A percentile compares a stretch with the other conserved stretches of the same genome.
Evolutionary conservation across 129 eudicot genomes (phyloP).

Genomic region (sunflower (Helianthus annuus)): DNA sequence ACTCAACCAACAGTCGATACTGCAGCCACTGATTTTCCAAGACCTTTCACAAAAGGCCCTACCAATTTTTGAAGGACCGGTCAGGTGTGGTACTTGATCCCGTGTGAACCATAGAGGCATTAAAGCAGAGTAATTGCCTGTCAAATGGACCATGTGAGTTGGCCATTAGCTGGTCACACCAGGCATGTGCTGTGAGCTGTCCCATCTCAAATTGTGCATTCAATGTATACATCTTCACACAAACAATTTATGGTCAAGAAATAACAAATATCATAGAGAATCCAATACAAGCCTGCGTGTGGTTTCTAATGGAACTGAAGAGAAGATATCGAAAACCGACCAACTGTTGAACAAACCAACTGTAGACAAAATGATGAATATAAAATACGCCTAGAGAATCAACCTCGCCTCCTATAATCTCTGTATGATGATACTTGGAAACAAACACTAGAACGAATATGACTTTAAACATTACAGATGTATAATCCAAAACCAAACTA

Average conservation of each 20-base stretch:
- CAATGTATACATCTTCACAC: background rate
- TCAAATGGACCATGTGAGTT: background rate
- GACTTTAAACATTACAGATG: constrained; percentile 30
- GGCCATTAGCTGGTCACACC: background rate
- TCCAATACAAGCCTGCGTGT: constrained; percentile 29
- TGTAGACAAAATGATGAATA: constrained; percentile 16
- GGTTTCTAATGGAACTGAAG: constrained; percentile 23
- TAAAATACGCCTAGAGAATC: constrained; percentile 10
- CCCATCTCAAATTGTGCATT: background rate
- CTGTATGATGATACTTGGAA: constrained; percentile 15
- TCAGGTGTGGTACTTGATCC: background rate
- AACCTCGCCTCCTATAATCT: constrained; percentile 21
- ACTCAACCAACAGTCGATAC: too few species aligned
- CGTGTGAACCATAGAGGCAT: background rate
- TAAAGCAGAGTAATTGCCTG: constrained; percentile 1
- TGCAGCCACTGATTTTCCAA: too few species aligned
- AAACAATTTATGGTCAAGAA: background rate
- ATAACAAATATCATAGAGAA: constrained; percentile 25
- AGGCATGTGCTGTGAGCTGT: too few species aligned
- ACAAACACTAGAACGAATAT: constrained; percentile 21
- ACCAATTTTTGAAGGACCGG: too few species aligned
- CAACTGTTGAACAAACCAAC: constrained; percentile 20
- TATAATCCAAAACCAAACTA: constrained; percentile 32
- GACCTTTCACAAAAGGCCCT: too few species aligned
- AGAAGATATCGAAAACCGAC: constrained; percentile 14